These are phyloP conservation scores for Camelina sativa DNA, from an alignment of 345 rosid genomes.

Conservation along the genomic window DNA sequence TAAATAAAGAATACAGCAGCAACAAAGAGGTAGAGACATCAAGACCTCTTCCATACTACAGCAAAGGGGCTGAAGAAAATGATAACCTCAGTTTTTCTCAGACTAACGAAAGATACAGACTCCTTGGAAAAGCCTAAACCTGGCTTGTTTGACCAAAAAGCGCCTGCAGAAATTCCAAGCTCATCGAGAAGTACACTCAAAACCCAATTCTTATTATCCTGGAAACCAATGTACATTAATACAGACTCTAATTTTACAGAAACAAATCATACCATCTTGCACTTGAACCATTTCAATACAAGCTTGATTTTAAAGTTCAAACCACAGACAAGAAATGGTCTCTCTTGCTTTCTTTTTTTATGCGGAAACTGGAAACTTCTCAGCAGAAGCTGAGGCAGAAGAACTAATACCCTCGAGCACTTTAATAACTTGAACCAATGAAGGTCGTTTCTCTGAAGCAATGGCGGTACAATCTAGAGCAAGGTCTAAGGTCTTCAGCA, in stretches of 20 bases:
- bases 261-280: slow-evolving; percentile 26
- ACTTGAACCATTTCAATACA: slow-evolving; percentile 26
- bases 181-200: slow-evolving; percentile 31
- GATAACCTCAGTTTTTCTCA: slow-evolving; percentile 12
- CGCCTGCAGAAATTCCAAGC: slow-evolving; percentile 14
- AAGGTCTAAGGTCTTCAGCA: slow-evolving; percentile 73
- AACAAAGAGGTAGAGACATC: slow-evolving; percentile 66
- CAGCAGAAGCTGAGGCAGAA: slow-evolving; percentile 16
- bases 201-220: slow-evolving; percentile 9
- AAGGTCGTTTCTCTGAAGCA: slow-evolving; percentile 80
- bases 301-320: slow-evolving; percentile 8
- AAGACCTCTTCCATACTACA: slow-evolving; percentile 30
- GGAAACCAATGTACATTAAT: slow-evolving; percentile 30
- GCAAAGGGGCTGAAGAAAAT: slow-evolving; percentile 32
- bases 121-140: slow-evolving; percentile 36
- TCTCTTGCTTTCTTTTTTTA: slow-evolving; percentile 36
- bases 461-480: slow-evolving; percentile 80
- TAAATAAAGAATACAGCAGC: slow-evolving; percentile 70
- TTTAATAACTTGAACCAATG: slow-evolving; percentile 68
- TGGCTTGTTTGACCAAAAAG: slow-evolving; percentile 18
- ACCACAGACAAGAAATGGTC: slow-evolving; percentile 17
- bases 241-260: slow-evolving; percentile 33
- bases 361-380: slow-evolving; percentile 26
- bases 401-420: slow-evolving; percentile 57
- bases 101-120: slow-evolving; percentile 40